Conservation (phyloP, 495 filamentous ascomycete species). For the Aspergillus cavernicola region DNA sequence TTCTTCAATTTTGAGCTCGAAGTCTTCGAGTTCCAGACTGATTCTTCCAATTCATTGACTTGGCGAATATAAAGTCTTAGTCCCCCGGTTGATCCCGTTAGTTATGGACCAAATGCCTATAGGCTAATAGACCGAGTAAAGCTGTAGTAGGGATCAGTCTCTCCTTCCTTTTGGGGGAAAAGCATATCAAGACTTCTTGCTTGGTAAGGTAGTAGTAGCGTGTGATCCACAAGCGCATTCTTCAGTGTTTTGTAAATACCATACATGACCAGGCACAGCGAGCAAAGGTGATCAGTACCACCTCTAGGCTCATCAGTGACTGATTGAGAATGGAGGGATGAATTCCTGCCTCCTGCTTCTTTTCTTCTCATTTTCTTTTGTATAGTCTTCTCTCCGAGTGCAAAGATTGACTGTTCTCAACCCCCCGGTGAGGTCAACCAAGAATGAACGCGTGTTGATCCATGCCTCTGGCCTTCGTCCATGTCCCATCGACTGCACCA, state of each 20-base stretch:
- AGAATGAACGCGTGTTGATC: conserved; percentile 42
- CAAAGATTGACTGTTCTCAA: too few species aligned
- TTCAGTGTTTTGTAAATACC: conserved; percentile 10
- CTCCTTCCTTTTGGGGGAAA: neutral
- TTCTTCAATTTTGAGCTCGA: too few species aligned
- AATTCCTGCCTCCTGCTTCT: neutral
- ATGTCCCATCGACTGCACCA: conserved; percentile 13
- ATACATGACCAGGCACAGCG: conserved; percentile 22
- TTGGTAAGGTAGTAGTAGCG: neutral
- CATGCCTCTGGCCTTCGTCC: conserved; percentile 24
- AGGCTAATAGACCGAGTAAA: too few species aligned
- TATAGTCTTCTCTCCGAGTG: neutral
- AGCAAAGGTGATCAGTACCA: neutral
- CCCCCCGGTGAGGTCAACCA: neutral
- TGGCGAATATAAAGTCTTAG: too few species aligned
- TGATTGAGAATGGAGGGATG: conserved; percentile 15
- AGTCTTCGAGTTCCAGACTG: too few species aligned
- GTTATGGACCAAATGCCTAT: too few species aligned
- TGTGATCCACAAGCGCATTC: conserved; percentile 10
- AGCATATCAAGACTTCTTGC: neutral
- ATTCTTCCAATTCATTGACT: too few species aligned
- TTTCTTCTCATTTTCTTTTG: neutral
- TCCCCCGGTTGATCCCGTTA: too few species aligned
- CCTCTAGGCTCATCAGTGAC: too few species aligned
- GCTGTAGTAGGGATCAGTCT: too few species aligned